Evolutionary conservation across 306 rosid genomes (phyloP).

Genomic region (Cucurbita moschata): DNA sequence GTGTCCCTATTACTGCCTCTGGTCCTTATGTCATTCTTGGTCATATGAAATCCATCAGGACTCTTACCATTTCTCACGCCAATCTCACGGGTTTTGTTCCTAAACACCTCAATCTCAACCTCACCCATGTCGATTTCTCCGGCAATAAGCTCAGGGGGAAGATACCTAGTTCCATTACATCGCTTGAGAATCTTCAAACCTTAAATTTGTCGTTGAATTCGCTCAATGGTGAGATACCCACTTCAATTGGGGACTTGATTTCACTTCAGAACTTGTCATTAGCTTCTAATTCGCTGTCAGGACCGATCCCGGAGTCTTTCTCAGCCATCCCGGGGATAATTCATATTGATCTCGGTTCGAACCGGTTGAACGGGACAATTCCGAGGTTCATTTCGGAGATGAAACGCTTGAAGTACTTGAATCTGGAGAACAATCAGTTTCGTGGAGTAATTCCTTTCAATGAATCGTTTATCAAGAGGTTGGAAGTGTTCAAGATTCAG

Average conservation of each 20-base stretch:
- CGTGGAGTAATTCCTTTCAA: conserved; percentile 82
- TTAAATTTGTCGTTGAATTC: conserved; percentile 58
- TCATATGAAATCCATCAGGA: conserved; percentile 46
- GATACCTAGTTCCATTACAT: conserved; percentile 45
- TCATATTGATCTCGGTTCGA: conserved; percentile 84
- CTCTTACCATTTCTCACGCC: conserved; percentile 55
- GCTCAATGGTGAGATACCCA: conserved; percentile 51
- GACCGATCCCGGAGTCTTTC: conserved; percentile 58
- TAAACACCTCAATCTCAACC: conserved; percentile 38
- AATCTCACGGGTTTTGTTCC: conserved; percentile 69
- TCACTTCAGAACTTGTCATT: conserved; percentile 44
- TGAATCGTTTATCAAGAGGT: conserved; percentile 29
- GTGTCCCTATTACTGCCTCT: conserved; percentile 34
- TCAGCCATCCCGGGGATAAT: conserved; percentile 51
- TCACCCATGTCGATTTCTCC: conserved; percentile 73
- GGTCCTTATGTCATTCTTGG: conserved; percentile 78
- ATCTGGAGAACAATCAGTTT: conserved; percentile 64
- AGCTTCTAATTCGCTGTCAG: conserved; percentile 68
- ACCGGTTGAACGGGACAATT: conserved; percentile 72
- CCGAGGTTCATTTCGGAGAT: conserved; percentile 67
- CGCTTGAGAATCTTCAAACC: conserved; percentile 38
- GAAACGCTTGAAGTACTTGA: conserved; percentile 57
- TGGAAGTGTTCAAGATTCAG: conserved; percentile 52
- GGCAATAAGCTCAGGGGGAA: conserved; percentile 50
- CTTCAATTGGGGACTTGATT: conserved; percentile 62